Evolutionary conservation across 2,329 filamentous ascomycete species (phyloP).

Genomic region (Venturia pyrina): DNA sequence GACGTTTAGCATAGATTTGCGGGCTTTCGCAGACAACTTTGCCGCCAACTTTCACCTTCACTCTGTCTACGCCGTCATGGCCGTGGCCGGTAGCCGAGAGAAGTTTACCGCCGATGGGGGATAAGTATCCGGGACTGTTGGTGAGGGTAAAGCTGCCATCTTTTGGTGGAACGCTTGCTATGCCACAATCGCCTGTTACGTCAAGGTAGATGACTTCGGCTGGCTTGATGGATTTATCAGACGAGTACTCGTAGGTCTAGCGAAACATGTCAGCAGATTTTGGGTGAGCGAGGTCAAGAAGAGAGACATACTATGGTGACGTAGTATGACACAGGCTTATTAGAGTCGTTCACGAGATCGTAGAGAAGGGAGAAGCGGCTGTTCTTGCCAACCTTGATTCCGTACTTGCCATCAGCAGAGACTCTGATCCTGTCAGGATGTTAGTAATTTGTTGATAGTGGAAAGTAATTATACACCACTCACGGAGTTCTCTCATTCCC

Average conservation of each 20-base stretch:
- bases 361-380: conserved; percentile 2
- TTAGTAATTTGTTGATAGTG: not conserved
- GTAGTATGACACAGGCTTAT: not conserved
- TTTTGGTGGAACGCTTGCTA: not conserved
- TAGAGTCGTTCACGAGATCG: conserved; percentile 5
- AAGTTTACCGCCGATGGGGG: not conserved
- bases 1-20: not conserved
- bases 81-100: conserved; percentile 7
- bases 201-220: conserved; percentile 2
- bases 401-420: not conserved
- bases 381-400: not conserved
- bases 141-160: not conserved
- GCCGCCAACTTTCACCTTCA: not conserved
- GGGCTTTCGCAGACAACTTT: not conserved
- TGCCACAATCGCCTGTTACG: conserved; percentile 7
- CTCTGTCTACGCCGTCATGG: conserved; percentile 1
- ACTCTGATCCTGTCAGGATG: not conserved
- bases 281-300: not conserved
- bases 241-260: conserved; percentile 6
- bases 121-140: not conserved
- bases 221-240: not conserved
- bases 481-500: conserved; percentile 8
- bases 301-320: not conserved
- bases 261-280: not conserved
- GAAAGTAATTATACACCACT: not conserved